Evolutionary conservation across 1,284 basidiomycete species (phyloP), one percentile per base, ranked within the genome.

Genomic region (Moniliella sp.): DNA sequence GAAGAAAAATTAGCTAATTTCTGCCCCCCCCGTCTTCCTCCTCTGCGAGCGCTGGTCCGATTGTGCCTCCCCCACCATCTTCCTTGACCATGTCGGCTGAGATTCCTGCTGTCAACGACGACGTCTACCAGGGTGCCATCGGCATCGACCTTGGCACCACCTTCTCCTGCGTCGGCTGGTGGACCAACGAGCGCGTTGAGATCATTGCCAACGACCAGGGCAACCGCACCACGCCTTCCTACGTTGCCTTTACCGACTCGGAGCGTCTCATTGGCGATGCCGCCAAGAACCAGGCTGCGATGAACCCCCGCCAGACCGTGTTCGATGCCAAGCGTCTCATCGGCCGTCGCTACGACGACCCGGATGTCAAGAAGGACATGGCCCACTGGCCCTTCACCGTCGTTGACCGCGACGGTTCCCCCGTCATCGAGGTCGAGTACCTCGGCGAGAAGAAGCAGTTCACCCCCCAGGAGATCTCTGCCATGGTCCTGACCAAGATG

Each of bases 401-500:
- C 50, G 53, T 70, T 43, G 69, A 71, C 65, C 65, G 65, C 59
- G 67, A 67, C 44, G 69, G 69, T 42, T 66, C 66, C 34, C 69
- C 69, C 39, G 65, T 65, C 63, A 65, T 71, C 48, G 40, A 53
- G 40, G 71, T 72, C 49, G 64, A 68, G 44, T 72, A 72, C 66
- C 66, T 68, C 45, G 63, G 63, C 43, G 69, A 72, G 65, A 64
- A 59, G 46, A 72, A 71, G 67, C 62, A 64, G 40, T 73, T 72
- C 64, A 66, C 67, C 34, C 70, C 70, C 38, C 67, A 70, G 62
- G 69, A 72, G 61, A 88, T 97, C 63, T 94, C 88, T n/a, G 76
- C 88, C 47, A 94, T 97, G 88, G 86, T 97, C 51, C 75, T 97
- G 53, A 71, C 71, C 55, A 97, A 94, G 71, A 93, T 97, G 82